phyloP scores from a whole-genome alignment of 164 flowering plant species.

The Aristolochia contorta region DNA sequence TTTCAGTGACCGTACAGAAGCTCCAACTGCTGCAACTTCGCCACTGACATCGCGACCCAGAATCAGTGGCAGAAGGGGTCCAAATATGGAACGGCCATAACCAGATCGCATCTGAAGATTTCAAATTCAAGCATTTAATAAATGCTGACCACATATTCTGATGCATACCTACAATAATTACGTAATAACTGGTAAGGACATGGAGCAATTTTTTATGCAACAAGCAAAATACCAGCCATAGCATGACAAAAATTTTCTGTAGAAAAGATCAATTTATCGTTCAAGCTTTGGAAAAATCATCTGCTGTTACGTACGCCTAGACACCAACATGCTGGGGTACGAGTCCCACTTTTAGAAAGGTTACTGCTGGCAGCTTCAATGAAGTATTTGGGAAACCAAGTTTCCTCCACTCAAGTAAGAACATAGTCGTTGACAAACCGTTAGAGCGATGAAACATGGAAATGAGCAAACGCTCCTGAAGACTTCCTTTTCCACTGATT shows the following conservation, averaged over 20 bases:
- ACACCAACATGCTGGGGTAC: not conserved
- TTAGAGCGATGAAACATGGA: no score
- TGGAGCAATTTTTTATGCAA: not conserved
- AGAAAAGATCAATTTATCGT: no score
- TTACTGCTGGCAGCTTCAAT: not conserved
- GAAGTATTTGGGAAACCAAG: no score
- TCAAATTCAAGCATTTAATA: slow-evolving; percentile 8
- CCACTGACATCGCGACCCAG: slow-evolving; percentile 98
- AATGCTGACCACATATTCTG: not conserved
- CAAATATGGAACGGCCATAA: slow-evolving; percentile 87
- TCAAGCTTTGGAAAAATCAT: no score
- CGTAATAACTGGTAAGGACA: not conserved
- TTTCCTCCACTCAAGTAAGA: no score
- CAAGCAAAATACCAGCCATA: not conserved
- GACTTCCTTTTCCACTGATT: no score
- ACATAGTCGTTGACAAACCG: no score
- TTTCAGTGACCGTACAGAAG: slow-evolving; percentile 47
- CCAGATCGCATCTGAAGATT: slow-evolving; percentile 83
- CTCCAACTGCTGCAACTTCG: slow-evolving; percentile 85
- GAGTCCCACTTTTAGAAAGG: not conserved
- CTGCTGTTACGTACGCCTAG: not conserved
- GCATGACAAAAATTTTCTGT: no score
- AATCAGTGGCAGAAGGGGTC: slow-evolving; percentile 71
- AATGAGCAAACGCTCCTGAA: no score
- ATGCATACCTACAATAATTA: not conserved